Evolutionary conservation across 176 grass and related monocot species (phyloP), one percentile per base, ranked within the genome.

Genomic region (Puya raimondii): DNA sequence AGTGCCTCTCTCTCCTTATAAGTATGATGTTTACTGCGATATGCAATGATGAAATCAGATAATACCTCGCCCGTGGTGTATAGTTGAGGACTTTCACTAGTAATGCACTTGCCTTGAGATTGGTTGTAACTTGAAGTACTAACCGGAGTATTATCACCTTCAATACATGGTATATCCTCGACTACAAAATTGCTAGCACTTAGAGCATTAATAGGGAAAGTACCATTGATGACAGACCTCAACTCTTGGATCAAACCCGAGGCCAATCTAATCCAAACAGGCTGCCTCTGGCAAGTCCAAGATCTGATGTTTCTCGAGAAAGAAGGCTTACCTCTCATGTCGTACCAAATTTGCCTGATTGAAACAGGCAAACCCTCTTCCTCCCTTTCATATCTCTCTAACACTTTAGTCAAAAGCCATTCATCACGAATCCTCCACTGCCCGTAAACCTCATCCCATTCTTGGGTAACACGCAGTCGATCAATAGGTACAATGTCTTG

Each of bases 391-490:
- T 86, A 72, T 64, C 70, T 74, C 49, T 76, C 53, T 10, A 96
- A 74, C 48, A 78, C 71, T 23, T 86, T 75, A 21, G 91, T 80
- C 80, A 96, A 88, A 48, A 79, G 65, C 91, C 91, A 96, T 59
- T 70, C 53, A 12, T 88, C 91, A 1, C 88, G 87, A 23, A 64
- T 69, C 53, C 63, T 84, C 91, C 91, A 96, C 50, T 79, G n/a
- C 3, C 77, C 88, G 54, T 80, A 85, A 63, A 79, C 68, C 85
- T 88, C 91, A 75, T 86, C 33, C 91, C 91, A 96, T 51, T 91
- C 74, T 65, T 47, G 83, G n/a, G 91, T 83, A 65, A 64, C 7
- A 65, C 88, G 80, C 63, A 96, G 65, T 29, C 67, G 78, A 68
- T 85, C 49, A 42, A 88, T 71, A 1, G 33, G 1, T 11, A 96